Percentiles rank a stretch among this genome's conserved stretches.
These are phyloP conservation scores for Metschnikowia hibisci DNA, from an alignment of 805 yeast species.

Conservation along the genomic window DNA sequence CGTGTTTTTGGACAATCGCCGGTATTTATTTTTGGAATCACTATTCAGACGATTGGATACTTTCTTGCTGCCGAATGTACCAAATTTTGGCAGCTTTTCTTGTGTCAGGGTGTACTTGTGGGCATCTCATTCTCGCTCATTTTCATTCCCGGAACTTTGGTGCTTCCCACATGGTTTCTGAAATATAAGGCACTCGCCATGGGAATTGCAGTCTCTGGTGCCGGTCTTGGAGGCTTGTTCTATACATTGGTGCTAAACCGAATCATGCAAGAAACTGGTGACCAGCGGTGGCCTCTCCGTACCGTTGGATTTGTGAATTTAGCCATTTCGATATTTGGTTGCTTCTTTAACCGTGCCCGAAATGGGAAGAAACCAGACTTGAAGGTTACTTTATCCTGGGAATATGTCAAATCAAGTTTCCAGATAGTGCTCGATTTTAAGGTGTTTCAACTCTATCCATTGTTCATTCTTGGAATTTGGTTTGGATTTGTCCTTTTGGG, in stretches of 20 bases:
- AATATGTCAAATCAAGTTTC: slow-evolving; percentile 21
- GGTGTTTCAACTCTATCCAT: slow-evolving; percentile 24
- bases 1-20: slow-evolving; percentile 48
- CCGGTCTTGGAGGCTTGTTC: slow-evolving; percentile 50
- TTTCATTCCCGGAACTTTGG: slow-evolving; percentile 55
- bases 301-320: slow-evolving; percentile 33
- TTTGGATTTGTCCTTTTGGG: slow-evolving; percentile 36
- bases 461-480: slow-evolving; percentile 30
- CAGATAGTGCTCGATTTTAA: slow-evolving; percentile 33
- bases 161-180: slow-evolving; percentile 69
- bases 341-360: slow-evolving; percentile 44
- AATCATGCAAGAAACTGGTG: slow-evolving; percentile 38
- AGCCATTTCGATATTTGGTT: slow-evolving; percentile 33
- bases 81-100: slow-evolving; percentile 59
- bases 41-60: slow-evolving; percentile 50
- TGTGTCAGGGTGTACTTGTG: slow-evolving; percentile 62
- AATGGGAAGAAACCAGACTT: slow-evolving; percentile 26
- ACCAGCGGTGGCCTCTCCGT: slow-evolving; percentile 43
- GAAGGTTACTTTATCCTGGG: slow-evolving; percentile 20
- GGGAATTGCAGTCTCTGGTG: slow-evolving; percentile 49
- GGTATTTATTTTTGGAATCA: slow-evolving; percentile 47
- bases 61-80: slow-evolving; percentile 58
- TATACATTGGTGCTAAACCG: slow-evolving; percentile 42
- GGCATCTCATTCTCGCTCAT: slow-evolving; percentile 44
- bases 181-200: slow-evolving; percentile 55